Evolutionary conservation across 805 yeast species (phyloP).

Genomic region (Clavispora fructus): DNA sequence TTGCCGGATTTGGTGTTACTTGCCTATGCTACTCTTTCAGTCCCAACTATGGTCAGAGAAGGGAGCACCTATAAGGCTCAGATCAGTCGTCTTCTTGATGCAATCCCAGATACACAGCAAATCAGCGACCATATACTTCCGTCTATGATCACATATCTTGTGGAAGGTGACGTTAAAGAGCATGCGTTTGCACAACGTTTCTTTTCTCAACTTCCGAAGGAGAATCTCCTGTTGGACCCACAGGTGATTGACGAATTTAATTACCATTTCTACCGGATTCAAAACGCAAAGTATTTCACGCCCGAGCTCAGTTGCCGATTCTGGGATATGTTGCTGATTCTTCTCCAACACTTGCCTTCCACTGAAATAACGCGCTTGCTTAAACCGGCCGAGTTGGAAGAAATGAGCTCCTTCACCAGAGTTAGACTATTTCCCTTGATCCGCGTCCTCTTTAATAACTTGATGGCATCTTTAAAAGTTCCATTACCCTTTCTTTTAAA

Average conservation of each 20-base stretch:
- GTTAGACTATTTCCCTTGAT: conserved; percentile 33
- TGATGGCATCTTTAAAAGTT: conserved; percentile 43
- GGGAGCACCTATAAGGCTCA: not conserved
- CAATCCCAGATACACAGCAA: not conserved
- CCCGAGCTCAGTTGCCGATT: conserved; percentile 38
- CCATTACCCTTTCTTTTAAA: conserved; percentile 55
- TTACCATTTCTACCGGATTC: conserved; percentile 47
- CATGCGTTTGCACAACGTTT: conserved; percentile 43
- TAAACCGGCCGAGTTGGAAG: conserved; percentile 26
- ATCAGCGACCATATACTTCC: conserved; percentile 4
- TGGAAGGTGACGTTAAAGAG: conserved; percentile 47
- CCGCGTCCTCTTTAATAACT: conserved; percentile 44
- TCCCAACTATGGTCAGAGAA: not conserved
- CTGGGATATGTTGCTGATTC: conserved; percentile 39
- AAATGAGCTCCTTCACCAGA: conserved; percentile 22
- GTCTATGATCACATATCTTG: conserved; percentile 39
- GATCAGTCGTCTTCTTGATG: not conserved
- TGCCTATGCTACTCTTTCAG: conserved; percentile 8
- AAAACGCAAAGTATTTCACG: conserved; percentile 45
- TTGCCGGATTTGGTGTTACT: not conserved
- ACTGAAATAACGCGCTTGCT: conserved; percentile 18
- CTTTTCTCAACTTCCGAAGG: conserved; percentile 3
- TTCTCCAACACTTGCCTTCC: conserved; percentile 24
- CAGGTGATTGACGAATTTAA: conserved; percentile 50
- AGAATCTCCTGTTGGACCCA: conserved; percentile 2